Base-by-base conservation (phyloP, 495 filamentous ascomycete genomes). In the Geoglossum glabrum region DNA sequence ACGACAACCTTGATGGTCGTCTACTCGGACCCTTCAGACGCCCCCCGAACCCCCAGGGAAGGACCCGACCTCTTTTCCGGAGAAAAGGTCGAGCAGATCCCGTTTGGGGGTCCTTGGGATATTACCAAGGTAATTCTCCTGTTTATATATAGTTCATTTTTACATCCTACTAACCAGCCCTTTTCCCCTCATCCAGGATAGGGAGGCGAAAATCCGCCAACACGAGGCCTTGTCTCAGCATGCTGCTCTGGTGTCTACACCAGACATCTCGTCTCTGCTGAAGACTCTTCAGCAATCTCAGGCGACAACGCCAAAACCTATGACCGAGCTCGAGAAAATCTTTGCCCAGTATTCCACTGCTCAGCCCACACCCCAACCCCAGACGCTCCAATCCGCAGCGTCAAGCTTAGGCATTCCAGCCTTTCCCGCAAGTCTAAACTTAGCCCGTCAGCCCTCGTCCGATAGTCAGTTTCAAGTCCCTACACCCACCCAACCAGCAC, bases 1-100 rank as follows among this genome's bases (percentile, higher is more conserved):
- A 71, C 74, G 23, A 81, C 74, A n/a, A 88, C 85, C 26, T 76
- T 95, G 33, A 87, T 93, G 80, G 85, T 83, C 5, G 79, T 88
- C 59, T 92, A 95, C 64, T 78, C 83, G 1, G 80, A 80, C 55
- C 67, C 71, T 34, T 76, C 76, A 7, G 88, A 94, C 63, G 83
- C 93, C 59, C 90, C 90, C 4, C 71, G 79, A 0, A 79, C 82
- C 0, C 84, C 90, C 1, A 79, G 82, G 57, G 90, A 93, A 55
- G 87, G 88, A 3, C 67, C 74, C 15, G 68, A 76, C 40, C 64
- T 63, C 9, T 61, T 60, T 40, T 55, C 67, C 17, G 71, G 69
- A 23, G 64, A 69, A 11, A 63, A 69, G 4, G 33, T 27, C 0
- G 59, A 55, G 4, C 72, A 76, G 50, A 57, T 57, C 19, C 70